Conservation (phyloP, 805 yeast genomes). For the Hanseniaspora nectarophila region DNA sequence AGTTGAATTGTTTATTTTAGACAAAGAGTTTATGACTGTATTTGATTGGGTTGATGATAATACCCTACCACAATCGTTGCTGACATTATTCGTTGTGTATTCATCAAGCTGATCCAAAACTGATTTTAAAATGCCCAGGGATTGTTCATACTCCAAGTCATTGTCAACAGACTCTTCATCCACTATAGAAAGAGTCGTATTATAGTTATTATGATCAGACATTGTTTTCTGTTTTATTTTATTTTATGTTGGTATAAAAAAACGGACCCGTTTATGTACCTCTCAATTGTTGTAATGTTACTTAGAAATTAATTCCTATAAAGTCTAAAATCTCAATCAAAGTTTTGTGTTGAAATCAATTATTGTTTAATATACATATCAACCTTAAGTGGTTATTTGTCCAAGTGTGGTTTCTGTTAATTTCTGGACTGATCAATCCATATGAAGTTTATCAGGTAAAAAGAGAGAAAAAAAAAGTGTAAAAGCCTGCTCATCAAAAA, state of each 20-base stretch:
- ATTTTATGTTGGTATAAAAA: too few relatives aligned
- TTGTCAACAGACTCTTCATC: neutral
- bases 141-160: neutral
- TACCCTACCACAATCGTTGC: neutral
- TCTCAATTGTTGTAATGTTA: too few relatives aligned
- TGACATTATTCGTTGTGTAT: slow-evolving; percentile 4
- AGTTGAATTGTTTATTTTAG: slow-evolving; percentile 11
- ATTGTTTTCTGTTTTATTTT: neutral
- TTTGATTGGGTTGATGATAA: slow-evolving; percentile 12
- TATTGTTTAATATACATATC: too few relatives aligned
- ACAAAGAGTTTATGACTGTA: slow-evolving; percentile 5
- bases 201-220: neutral
- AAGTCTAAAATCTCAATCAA: too few relatives aligned
- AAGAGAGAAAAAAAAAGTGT: neutral
- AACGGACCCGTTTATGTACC: too few relatives aligned
- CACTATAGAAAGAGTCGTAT: neutral
- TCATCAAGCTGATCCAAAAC: slow-evolving; percentile 13
- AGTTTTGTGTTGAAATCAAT: too few relatives aligned
- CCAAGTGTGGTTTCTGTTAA: too few relatives aligned
- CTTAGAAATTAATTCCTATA: too few relatives aligned
- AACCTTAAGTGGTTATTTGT: too few relatives aligned
- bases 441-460: too few relatives aligned
- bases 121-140: neutral
- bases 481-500: neutral
- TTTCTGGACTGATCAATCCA: too few relatives aligned